phyloP scores from a whole-genome alignment of 192 early-diverging fungal genomes.

The Backusella sp. region DNA sequence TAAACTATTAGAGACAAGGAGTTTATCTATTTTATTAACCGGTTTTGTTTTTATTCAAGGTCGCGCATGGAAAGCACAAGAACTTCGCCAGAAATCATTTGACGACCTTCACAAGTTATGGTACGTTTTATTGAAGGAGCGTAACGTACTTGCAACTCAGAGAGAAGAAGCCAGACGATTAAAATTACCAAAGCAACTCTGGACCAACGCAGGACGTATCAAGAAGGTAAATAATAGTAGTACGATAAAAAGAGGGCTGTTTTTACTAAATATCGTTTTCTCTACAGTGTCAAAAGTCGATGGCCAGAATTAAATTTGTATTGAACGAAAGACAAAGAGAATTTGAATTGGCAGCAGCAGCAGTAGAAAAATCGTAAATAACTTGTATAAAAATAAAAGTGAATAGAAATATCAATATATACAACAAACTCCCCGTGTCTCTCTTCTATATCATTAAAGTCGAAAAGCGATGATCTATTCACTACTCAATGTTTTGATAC shows the following conservation, averaged over 20 bases:
- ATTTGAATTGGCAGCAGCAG: constrained; percentile 41
- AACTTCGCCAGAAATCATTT: constrained; percentile 91
- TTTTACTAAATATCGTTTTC: neutral
- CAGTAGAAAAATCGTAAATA: constrained; percentile 8
- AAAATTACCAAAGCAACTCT: constrained; percentile 50
- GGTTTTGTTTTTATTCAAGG: constrained; percentile 42
- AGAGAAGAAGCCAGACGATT: constrained; percentile 63
- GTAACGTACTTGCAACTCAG: constrained; percentile 77
- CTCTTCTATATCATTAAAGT: neutral
- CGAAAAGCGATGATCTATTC: neutral
- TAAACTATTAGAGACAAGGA: neutral
- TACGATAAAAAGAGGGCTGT: neutral
- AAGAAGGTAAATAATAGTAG: constrained; percentile 53
- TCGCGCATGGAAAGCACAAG: constrained; percentile 84
- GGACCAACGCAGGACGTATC: constrained; percentile 60
- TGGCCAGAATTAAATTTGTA: constrained; percentile 82
- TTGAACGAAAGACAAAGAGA: constrained; percentile 69
- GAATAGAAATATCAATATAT: neutral
- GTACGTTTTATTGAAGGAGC: constrained; percentile 86
- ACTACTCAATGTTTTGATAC: too few species aligned
- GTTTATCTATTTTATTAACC: neutral
- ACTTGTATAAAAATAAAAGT: constrained; percentile 1
- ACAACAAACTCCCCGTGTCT: too few species aligned
- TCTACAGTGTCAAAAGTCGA: constrained; percentile 72
- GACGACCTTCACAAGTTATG: constrained; percentile 97